Conservation (phyloP, 495 filamentous ascomycete genomes). For the Jackrogersella minutella region DNA sequence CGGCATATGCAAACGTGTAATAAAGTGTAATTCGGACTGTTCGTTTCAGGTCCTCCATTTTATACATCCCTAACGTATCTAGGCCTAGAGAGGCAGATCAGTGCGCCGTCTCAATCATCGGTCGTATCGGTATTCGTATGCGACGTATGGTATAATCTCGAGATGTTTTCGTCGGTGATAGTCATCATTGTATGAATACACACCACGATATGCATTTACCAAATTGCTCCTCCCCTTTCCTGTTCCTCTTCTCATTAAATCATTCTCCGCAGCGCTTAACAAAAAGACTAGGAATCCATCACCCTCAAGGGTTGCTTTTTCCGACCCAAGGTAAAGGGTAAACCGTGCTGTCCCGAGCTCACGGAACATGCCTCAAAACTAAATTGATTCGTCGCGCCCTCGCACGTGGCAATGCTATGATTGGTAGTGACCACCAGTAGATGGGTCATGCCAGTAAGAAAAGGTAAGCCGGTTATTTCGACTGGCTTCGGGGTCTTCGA, state of each 20-base stretch:
- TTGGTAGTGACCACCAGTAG: background rate
- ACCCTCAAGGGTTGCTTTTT: background rate
- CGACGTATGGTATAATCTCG: too few relatives aligned
- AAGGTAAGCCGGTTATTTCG: slow-evolving; percentile 7
- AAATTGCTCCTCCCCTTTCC: background rate
- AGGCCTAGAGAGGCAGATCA: too few relatives aligned
- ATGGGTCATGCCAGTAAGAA: slow-evolving; percentile 10
- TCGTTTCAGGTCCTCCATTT: too few relatives aligned
- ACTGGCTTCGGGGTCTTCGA: slow-evolving; percentile 11
- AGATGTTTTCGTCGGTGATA: background rate
- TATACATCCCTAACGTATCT: too few relatives aligned
- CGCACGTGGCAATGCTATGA: background rate
- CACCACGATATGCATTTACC: background rate
- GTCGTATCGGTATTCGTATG: background rate
- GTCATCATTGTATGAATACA: too few relatives aligned
- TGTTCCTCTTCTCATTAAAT: background rate
- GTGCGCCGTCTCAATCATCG: background rate
- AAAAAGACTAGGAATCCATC: background rate
- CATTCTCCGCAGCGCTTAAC: background rate
- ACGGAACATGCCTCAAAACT: background rate
- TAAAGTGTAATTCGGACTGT: background rate
- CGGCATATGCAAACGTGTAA: background rate
- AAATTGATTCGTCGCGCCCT: background rate
- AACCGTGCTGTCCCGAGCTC: background rate
- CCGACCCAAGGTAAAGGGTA: background rate